Conservation (phyloP, 768 basidiomycete species). For the Termitomyces sp. region DNA sequence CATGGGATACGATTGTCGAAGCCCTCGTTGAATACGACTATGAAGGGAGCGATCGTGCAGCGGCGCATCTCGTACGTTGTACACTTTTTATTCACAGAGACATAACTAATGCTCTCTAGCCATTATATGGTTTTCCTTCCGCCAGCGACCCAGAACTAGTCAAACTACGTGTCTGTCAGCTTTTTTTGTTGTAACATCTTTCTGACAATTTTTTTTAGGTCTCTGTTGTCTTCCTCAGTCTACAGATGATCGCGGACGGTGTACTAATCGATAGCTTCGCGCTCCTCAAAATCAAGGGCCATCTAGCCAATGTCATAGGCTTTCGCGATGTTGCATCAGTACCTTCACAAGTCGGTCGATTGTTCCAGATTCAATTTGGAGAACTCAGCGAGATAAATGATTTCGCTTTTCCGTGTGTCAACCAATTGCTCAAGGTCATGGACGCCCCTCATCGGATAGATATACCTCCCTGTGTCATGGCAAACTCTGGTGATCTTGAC, state of each 20-base stretch:
- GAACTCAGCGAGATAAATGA: constrained; percentile 37
- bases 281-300: constrained; percentile 58
- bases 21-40: constrained; percentile 52
- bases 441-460: constrained; percentile 52
- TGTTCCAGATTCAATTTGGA: constrained; percentile 51
- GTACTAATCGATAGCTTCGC: constrained; percentile 44
- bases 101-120: constrained; percentile 20
- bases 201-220: constrained; percentile 29
- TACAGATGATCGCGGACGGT: constrained; percentile 66
- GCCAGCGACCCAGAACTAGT: constrained; percentile 42
- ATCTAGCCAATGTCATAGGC: constrained; percentile 44
- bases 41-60: constrained; percentile 28
- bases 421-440: constrained; percentile 50
- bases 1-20: constrained; percentile 60
- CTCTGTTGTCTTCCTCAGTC: constrained; percentile 49
- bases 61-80: constrained; percentile 35
- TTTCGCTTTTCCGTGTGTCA: constrained; percentile 48
- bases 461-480: constrained; percentile 39
- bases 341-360: constrained; percentile 41
- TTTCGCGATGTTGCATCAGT: constrained; percentile 45
- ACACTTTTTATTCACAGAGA: neutral
- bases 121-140: constrained; percentile 38
- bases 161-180: constrained; percentile 37
- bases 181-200: neutral
- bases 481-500: constrained; percentile 33